Evolutionary conservation across 1,284 basidiomycete genomes (phyloP).

Genomic region (Caloboletus firmus): DNA sequence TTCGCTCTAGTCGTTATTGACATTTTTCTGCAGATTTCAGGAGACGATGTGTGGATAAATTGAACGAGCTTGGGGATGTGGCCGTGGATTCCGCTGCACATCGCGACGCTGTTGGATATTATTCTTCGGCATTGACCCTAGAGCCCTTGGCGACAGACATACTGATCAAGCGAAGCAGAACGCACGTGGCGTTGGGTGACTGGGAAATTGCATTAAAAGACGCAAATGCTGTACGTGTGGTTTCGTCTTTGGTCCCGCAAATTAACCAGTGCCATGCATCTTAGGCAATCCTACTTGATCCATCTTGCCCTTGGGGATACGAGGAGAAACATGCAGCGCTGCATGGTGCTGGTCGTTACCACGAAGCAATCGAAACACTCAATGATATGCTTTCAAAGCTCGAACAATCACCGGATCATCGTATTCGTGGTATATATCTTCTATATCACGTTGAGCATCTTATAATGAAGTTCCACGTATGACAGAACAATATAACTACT

Average conservation of each 20-base stretch:
- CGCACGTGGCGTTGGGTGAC: background rate
- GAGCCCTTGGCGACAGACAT: slow-evolving; percentile 1
- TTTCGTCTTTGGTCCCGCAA: background rate
- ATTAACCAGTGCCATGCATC: background rate
- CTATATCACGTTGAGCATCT: background rate
- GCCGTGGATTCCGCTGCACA: slow-evolving; percentile 8
- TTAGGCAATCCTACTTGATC: slow-evolving; percentile 15
- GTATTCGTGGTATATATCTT: slow-evolving; percentile 9
- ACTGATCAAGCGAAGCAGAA: slow-evolving; percentile 16
- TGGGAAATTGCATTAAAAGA: slow-evolving; percentile 16
- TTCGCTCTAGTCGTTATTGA: background rate
- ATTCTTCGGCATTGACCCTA: slow-evolving; percentile 7
- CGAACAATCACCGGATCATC: slow-evolving; percentile 2
- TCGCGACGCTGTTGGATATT: slow-evolving; percentile 13
- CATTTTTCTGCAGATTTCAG: slow-evolving; percentile 7
- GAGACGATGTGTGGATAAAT: slow-evolving; percentile 9
- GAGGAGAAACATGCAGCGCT: slow-evolving; percentile 15
- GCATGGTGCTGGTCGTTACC: slow-evolving; percentile 12
- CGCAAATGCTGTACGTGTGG: slow-evolving; percentile 16
- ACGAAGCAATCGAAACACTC: slow-evolving; percentile 16
- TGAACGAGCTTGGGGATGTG: slow-evolving; percentile 12
- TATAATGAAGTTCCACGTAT: background rate
- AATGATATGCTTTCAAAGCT: slow-evolving; percentile 8
- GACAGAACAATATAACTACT: background rate
- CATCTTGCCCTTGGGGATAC: slow-evolving; percentile 5